phyloP scores from a whole-genome alignment of 139 green algal genomes.

The Coccomyxa sp. region DNA sequence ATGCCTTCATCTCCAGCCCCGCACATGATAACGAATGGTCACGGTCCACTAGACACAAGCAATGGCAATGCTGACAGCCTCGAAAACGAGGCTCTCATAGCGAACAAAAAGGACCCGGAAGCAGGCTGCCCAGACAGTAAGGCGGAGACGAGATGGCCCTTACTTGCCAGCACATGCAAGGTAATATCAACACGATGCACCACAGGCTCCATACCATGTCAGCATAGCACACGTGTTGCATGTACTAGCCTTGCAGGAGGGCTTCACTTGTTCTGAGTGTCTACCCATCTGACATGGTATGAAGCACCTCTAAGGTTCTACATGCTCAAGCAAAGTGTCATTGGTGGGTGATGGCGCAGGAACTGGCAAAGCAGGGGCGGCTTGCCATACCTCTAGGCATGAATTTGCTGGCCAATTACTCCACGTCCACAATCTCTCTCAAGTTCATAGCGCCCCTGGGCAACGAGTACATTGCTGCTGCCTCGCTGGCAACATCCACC shows the following conservation, averaged over 20 bases:
- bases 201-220: no score
- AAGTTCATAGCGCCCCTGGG: background rate
- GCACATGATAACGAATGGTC: no score
- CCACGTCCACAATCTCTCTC: conserved; percentile 12
- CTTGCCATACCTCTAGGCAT: conserved; percentile 9
- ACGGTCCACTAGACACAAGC: no score
- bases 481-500: conserved; percentile 12
- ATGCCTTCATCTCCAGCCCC: background rate
- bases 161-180: no score
- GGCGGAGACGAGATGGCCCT: no score
- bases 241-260: background rate
- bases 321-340: no score
- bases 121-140: no score
- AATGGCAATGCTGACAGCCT: no score
- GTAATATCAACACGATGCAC: no score
- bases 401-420: conserved; percentile 23
- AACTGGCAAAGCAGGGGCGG: conserved; percentile 6
- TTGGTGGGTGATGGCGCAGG: conserved; percentile 6
- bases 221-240: no score
- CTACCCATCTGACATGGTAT: background rate
- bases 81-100: no score
- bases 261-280: background rate
- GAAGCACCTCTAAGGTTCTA: background rate
- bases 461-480: conserved; percentile 17
- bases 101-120: no score